Conservation (phyloP, 176 grass and related monocot species). For the barley (Hordeum vulgare) region DNA sequence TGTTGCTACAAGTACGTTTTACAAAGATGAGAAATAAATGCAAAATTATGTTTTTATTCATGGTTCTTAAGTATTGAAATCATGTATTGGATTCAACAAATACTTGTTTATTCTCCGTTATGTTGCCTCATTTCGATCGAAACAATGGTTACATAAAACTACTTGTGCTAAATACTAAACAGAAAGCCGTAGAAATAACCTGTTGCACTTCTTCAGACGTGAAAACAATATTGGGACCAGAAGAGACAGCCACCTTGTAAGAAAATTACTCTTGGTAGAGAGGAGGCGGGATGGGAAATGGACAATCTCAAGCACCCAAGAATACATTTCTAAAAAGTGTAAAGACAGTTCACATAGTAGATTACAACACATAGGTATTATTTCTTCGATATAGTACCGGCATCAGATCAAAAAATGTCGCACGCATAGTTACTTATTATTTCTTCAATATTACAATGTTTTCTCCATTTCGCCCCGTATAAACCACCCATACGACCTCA, state of each 20-base stretch:
- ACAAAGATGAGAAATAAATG: background rate
- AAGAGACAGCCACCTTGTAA: background rate
- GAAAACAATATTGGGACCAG: background rate
- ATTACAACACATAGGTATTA: too few relatives aligned
- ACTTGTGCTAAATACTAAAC: background rate
- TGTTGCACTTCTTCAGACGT: background rate
- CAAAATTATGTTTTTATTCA: background rate
- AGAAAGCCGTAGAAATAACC: background rate
- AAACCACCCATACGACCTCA: background rate
- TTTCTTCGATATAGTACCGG: too few relatives aligned
- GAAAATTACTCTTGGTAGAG: background rate
- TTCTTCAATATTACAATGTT: background rate
- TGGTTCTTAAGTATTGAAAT: background rate
- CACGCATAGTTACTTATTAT: too few relatives aligned
- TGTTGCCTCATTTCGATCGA: background rate
- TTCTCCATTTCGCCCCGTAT: slow-evolving; percentile 7
- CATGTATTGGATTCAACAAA: background rate
- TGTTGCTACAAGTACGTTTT: background rate
- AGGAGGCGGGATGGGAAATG: background rate
- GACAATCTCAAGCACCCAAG: background rate
- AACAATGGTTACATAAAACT: background rate
- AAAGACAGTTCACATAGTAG: background rate
- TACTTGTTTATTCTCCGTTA: too few relatives aligned
- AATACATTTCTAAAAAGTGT: background rate
- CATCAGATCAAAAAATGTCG: too few relatives aligned